phyloP scores from a whole-genome alignment of 1,139 yeast genomes.

The Hyphopichia khmerensis region DNA sequence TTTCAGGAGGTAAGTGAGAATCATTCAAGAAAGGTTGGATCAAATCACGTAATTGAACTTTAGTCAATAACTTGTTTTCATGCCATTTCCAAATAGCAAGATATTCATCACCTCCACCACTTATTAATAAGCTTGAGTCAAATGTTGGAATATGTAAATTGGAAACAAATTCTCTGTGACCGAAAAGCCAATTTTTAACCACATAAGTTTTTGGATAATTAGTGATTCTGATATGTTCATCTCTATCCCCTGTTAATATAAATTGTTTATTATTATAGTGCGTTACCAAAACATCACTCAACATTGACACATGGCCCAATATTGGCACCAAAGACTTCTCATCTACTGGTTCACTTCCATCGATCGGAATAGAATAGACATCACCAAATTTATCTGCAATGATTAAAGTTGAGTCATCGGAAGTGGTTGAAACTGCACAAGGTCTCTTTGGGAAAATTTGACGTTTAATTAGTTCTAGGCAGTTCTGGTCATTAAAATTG shows the following conservation, averaged over 20 bases:
- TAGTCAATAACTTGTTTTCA: conserved; percentile 43
- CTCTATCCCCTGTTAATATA: conserved; percentile 85
- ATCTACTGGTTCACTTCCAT: conserved; percentile 25
- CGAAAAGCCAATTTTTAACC: conserved; percentile 81
- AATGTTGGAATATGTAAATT: conserved; percentile 53
- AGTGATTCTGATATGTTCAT: conserved; percentile 92
- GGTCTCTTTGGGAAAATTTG: conserved; percentile 90
- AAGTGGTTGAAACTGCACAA: conserved; percentile 66
- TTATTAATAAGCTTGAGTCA: conserved; percentile 49
- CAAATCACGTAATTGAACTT: conserved; percentile 49
- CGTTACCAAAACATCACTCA: conserved; percentile 63
- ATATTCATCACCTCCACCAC: conserved; percentile 89
- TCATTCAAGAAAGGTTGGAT: conserved; percentile 52
- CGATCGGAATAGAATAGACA: conserved; percentile 62
- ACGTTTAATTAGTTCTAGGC: conserved; percentile 58
- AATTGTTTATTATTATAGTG: conserved; percentile 48
- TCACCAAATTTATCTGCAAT: conserved; percentile 99
- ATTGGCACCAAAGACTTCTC: conserved; percentile 59
- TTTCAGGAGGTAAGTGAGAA: conserved; percentile 63
- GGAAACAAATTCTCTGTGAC: conserved; percentile 82
- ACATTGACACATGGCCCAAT: conserved; percentile 95
- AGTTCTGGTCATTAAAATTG: conserved; percentile 28
- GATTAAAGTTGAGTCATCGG: conserved; percentile 50
- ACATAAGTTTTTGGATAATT: conserved; percentile 76
- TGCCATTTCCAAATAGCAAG: conserved; percentile 82